A percentile compares a stretch with the other conserved stretches of the same genome.
Evolutionary conservation across 1,284 basidiomycete genomes (phyloP).

Genomic region (Athelia psychrophila): DNA sequence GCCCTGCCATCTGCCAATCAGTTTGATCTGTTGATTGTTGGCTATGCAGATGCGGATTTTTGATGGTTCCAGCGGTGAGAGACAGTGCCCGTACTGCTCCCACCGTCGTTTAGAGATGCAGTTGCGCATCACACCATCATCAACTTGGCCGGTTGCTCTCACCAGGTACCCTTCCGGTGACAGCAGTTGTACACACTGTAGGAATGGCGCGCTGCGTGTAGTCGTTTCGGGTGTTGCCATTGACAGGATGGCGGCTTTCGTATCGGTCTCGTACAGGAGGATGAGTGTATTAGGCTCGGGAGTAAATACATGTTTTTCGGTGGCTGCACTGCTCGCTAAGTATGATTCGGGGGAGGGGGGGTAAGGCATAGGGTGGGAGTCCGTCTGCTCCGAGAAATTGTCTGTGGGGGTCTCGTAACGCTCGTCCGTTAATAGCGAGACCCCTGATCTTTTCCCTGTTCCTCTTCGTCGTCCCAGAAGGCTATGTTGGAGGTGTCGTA

Average conservation of each 20-base stretch:
- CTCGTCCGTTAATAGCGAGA: background rate
- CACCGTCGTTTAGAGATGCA: background rate
- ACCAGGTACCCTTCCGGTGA: background rate
- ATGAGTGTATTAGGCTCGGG: background rate
- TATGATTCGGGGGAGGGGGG: background rate
- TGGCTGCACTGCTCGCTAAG: background rate
- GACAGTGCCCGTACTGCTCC: constrained; percentile 1
- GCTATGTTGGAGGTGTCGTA: background rate
- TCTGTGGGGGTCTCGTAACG: background rate
- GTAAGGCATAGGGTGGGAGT: background rate
- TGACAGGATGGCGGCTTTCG: background rate
- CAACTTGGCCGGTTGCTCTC: background rate
- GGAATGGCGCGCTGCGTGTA: background rate
- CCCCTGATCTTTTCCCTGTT: background rate
- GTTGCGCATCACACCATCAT: background rate
- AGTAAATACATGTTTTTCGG: background rate
- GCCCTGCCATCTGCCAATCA: background rate
- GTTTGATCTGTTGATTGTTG: background rate
- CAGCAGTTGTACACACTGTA: background rate
- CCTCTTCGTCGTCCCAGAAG: background rate
- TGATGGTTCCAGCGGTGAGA: background rate
- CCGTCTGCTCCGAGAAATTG: background rate
- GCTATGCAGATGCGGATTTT: background rate
- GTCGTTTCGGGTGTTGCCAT: background rate
- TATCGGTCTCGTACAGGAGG: background rate